Evolutionary conservation across 1,284 basidiomycete genomes (phyloP), one percentile per base, ranked within the genome.

Genomic region (Malassezia dermatis): DNA sequence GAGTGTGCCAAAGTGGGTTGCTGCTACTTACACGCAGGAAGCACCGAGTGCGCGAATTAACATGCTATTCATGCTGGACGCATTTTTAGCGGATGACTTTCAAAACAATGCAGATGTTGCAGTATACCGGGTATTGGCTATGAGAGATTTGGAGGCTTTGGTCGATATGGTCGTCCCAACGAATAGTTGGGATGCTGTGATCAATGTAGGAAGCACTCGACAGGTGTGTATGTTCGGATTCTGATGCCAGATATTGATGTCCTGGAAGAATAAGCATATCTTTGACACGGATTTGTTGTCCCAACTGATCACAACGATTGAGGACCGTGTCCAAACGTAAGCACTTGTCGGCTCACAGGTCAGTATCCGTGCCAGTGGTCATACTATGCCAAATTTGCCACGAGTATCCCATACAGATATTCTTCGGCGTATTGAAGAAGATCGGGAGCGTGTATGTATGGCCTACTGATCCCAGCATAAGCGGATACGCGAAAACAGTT

Each of bases 41-140:
- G 83, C 84, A 1, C 83, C 94, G 27, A 94, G 95, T 75, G 83
- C 85, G 24, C 82, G 88, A 19, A 90, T 95, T 66, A 94, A 94
- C 76, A 85, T 94, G 57, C 78, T 95, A 0, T 90, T 93, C 75
- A 84, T 93, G 69, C 81, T 95, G 51, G 90, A 95, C 76, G 83
- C 86, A 0, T 79, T 95, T 10, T 50, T 76, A 27, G 51, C 60
- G 1, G 53, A 54, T 28, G 60, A 53, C 23, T 51, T 40, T 31
- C 42, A 46, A 47, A 51, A 47, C 8, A 53, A 35, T 27, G 46
- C 48, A 12, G 37, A 32, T 35, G n/a, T 56, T 48, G 21, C 41
- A 45, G 35, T 58, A 50, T 59, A 48, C 51, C 56, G 48, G 5
- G 39, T 48, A 6, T 24, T 59, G n/a, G 52, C 55, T 24, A 23